Conservation (phyloP, 2,329 filamentous ascomycete genomes). For the Aspergillus neotritici region DNA sequence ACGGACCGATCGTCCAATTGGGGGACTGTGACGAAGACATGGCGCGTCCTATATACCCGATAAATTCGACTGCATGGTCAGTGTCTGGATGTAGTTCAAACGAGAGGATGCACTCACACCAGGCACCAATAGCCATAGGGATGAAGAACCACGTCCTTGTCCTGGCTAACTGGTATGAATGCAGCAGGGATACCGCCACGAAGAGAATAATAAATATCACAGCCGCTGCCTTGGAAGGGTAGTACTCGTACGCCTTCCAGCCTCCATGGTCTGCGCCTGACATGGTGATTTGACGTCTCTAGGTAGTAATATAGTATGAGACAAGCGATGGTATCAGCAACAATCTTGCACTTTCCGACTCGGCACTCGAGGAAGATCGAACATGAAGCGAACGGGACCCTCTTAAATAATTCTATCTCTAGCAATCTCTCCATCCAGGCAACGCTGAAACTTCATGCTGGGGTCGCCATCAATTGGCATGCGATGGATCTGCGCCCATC, state of each 20-base stretch:
- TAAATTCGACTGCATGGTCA: constrained; percentile 40
- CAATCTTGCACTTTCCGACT: too few species aligned
- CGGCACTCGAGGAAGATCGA: too few species aligned
- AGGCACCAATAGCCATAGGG: constrained; percentile 28
- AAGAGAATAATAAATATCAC: constrained; percentile 22
- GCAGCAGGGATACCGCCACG: constrained; percentile 11
- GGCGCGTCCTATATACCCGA: constrained; percentile 50
- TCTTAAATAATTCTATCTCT: too few species aligned
- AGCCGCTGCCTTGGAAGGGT: constrained; percentile 21
- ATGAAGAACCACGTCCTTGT: constrained; percentile 25
- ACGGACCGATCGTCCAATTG: constrained; percentile 20
- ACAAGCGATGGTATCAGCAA: neutral
- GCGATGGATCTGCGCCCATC: constrained; percentile 1
- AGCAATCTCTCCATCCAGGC: too few species aligned
- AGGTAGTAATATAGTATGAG: neutral
- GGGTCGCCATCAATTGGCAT: too few species aligned
- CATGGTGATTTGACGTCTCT: neutral
- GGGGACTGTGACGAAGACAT: constrained; percentile 35
- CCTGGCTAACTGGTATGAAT: constrained; percentile 19
- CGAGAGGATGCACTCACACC: constrained; percentile 25
- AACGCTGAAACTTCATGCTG: too few species aligned
- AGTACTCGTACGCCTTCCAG: constrained; percentile 18
- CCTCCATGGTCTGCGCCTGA: neutral
- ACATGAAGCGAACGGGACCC: too few species aligned
- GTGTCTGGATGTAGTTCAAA: neutral